Conservation (phyloP, 2,329 filamentous ascomycete species). For the Mollisia scopiformis region DNA sequence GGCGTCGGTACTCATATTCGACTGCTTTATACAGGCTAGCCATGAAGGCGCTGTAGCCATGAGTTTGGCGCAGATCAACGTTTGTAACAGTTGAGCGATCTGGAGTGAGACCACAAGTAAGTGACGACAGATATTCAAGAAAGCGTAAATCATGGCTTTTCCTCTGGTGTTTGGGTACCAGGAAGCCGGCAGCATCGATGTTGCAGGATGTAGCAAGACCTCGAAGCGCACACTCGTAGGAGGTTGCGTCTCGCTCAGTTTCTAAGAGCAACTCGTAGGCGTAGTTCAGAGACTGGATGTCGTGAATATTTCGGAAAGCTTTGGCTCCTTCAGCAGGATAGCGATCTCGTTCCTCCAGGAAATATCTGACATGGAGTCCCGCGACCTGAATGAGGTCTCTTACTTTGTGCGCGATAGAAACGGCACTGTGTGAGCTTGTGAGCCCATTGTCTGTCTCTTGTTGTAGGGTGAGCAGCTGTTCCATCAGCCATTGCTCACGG, state of each 20-base stretch:
- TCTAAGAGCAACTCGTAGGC: background rate
- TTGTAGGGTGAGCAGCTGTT: no score
- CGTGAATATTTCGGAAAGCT: background rate
- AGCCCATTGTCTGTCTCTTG: no score
- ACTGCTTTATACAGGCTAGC: background rate
- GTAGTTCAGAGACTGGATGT: background rate
- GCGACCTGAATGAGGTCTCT: background rate
- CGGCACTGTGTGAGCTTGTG: no score
- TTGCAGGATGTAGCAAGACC: background rate
- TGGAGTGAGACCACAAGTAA: background rate
- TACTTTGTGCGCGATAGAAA: no score
- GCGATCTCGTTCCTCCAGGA: background rate
- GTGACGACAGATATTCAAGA: background rate
- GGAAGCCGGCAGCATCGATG: background rate
- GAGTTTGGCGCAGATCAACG: background rate
- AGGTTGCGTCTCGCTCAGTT: background rate
- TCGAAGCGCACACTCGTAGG: background rate
- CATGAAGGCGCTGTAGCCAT: background rate
- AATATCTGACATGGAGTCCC: no score
- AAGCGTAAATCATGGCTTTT: background rate
- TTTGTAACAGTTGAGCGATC: background rate
- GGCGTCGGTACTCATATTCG: background rate
- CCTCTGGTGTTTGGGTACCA: background rate
- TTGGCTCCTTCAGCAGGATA: background rate
- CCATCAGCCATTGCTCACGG: no score